Base-by-base conservation (phyloP, 768 basidiomycete genomes). In the Clitopilus passeckerianus region DNA sequence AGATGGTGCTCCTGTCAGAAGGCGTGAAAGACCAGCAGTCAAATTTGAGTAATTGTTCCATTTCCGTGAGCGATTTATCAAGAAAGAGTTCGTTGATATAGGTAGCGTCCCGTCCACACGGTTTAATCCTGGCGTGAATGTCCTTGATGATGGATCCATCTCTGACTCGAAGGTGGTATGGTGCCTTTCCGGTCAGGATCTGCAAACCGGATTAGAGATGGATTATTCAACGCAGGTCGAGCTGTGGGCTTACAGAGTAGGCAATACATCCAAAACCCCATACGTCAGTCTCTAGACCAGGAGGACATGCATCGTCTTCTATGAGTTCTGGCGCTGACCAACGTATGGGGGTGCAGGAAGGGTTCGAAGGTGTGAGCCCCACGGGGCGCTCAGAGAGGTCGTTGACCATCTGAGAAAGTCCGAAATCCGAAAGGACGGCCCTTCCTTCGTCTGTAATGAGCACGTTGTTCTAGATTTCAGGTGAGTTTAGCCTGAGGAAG, bases 251-350 rank as follows among this genome's bases (percentile, higher is more conserved):
- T 37, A 74, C 74, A 63, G 74, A 68, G 46, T 70, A 72, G 14
- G 65, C 63, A 1, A 68, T 71, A 61, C 71, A 71, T 6, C 63
- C 74, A 30, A 75, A 72, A 0, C 71, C 59, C 64, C 69, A 74
- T 0, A 72, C 61, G 57, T 74, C 74, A 27, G 70, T 68, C 12
- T 66, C 63, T 1, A 60, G 54, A 5, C 56, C 54, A n/a, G 61
- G 56, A 30, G 60, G 59, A 27, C 53, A 20, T 35, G 34, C 54
- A 10, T n/a, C 44, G 18, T 30, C 23, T 16, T 41, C 57, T 14
- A 74, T 56, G 1, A 73, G 55, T 53, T 74, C 74, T 0, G 72
- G 71, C 1, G 72, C 70, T 52, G 67, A 64, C 71, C 72, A 74
- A 33, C 73, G 66, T 15, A 71, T 61, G 2, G 65, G 61, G 34